Evolutionary conservation across 192 early-diverging fungal species (phyloP).

Genomic region (Glomus cerebriforme): DNA sequence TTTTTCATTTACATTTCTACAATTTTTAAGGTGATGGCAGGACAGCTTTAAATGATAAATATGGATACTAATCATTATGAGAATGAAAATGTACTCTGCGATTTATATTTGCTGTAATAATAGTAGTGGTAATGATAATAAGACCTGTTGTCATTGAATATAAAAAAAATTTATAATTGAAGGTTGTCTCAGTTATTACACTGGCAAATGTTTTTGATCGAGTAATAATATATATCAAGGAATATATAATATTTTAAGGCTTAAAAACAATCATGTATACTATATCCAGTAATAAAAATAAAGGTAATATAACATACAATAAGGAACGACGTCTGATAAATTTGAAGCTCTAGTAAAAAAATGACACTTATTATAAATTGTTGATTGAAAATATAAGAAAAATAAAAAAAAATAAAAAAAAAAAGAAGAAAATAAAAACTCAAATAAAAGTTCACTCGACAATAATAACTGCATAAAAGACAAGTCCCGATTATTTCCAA

Average conservation of each 20-base stretch:
- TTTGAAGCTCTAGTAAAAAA: neutral
- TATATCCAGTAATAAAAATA: neutral
- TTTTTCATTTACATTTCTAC: neutral
- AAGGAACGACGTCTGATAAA: neutral
- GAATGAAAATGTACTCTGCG: neutral
- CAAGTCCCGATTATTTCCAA: neutral
- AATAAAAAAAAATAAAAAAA: neutral
- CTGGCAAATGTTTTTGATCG: neutral
- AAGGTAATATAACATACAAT: neutral
- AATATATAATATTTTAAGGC: neutral
- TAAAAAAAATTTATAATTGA: neutral
- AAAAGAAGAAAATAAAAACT: neutral
- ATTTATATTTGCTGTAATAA: neutral
- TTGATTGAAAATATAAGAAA: neutral
- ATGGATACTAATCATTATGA: constrained; percentile 8
- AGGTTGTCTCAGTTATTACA: neutral
- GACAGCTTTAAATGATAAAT: constrained; percentile 26
- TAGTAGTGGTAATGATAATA: neutral
- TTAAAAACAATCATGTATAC: neutral
- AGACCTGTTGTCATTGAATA: neutral
- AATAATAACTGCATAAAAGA: neutral
- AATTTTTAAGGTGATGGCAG: constrained; percentile 20
- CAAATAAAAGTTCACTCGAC: neutral
- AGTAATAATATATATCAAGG: neutral
- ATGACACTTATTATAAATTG: neutral